Conservation (phyloP, 2,329 filamentous ascomycete species). For the Aspergillus sclerotialis region DNA sequence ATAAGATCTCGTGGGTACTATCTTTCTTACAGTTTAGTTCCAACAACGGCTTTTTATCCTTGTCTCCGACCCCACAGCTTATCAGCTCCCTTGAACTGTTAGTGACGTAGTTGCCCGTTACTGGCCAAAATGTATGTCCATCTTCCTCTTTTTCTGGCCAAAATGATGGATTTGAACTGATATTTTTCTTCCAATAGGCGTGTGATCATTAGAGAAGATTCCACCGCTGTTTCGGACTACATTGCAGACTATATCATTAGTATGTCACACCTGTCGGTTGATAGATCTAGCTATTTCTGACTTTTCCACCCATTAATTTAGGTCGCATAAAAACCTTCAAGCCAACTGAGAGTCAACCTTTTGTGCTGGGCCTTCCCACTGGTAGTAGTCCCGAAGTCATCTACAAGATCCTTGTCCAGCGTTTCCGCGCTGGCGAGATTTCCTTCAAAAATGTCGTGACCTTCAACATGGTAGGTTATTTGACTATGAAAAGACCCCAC, state of each 20-base stretch:
- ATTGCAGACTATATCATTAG: slow-evolving; percentile 75
- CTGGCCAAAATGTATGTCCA: slow-evolving; percentile 17
- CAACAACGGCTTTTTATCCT: too few species aligned
- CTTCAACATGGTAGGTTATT: slow-evolving; percentile 74
- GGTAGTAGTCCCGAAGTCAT: slow-evolving; percentile 73
- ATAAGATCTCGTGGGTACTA: slow-evolving; percentile 2
- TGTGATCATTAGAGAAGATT: slow-evolving; percentile 73
- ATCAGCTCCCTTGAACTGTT: slow-evolving; percentile 2
- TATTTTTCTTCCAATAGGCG: slow-evolving; percentile 49
- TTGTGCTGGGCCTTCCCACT: slow-evolving; percentile 76
- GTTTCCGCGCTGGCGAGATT: slow-evolving; percentile 47
- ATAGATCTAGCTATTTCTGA: neutral
- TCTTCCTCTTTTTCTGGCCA: neutral
- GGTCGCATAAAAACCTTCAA: slow-evolving; percentile 72
- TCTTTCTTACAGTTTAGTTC: neutral
- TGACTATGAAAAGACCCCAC: neutral
- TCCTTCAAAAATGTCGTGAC: slow-evolving; percentile 85
- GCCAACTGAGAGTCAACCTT: slow-evolving; percentile 65
- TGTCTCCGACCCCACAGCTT: too few species aligned
- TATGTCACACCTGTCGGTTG: slow-evolving; percentile 28
- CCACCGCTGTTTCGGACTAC: slow-evolving; percentile 62
- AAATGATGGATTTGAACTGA: slow-evolving; percentile 6
- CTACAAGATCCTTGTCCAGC: slow-evolving; percentile 65
- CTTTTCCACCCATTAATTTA: slow-evolving; percentile 22
- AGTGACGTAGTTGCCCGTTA: slow-evolving; percentile 19